Evolutionary conservation across 257 asterid genomes (phyloP).

Genomic region (Solanum paucissectum): DNA sequence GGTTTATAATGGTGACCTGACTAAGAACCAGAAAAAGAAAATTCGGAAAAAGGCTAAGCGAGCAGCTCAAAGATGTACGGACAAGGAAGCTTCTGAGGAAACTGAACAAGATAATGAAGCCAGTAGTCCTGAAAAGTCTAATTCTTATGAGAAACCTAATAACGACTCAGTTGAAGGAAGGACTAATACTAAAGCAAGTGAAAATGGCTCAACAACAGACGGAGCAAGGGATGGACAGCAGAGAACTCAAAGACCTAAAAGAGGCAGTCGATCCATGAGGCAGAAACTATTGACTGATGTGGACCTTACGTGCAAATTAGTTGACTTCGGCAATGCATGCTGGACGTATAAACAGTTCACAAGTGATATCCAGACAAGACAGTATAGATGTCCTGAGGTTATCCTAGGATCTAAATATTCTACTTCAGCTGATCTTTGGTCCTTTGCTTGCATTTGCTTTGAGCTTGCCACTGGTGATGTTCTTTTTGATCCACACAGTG

Average conservation of each 20-base stretch:
- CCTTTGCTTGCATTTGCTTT: constrained; percentile 95
- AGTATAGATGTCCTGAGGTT: constrained; percentile 95
- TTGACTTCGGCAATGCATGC: constrained; percentile 97
- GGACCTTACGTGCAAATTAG: constrained; percentile 85
- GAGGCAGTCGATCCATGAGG: constrained; percentile 61
- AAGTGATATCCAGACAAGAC: constrained; percentile 90
- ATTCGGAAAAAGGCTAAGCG: constrained; percentile 62
- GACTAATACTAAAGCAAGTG: constrained; percentile 21
- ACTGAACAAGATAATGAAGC: constrained; percentile 51
- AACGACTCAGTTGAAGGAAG: constrained; percentile 27
- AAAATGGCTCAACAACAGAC: constrained; percentile 10
- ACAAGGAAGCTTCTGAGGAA: constrained; percentile 38
- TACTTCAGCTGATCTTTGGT: constrained; percentile 95
- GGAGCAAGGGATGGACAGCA: constrained; percentile 18
- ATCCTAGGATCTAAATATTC: constrained; percentile 86
- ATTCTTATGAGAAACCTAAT: constrained; percentile 30
- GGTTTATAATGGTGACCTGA: constrained; percentile 43
- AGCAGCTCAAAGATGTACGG: constrained; percentile 62
- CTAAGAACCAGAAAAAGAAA: constrained; percentile 92
- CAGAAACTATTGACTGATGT: constrained; percentile 69
- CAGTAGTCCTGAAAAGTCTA: constrained; percentile 46
- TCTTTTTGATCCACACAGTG: constrained; percentile 92
- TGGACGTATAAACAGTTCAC: constrained; percentile 95
- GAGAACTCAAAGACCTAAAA: constrained; percentile 41
- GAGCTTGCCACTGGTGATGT: constrained; percentile 97